Base-by-base conservation (phyloP, 2,329 filamentous ascomycete species). In the Fusarium algeriense region DNA sequence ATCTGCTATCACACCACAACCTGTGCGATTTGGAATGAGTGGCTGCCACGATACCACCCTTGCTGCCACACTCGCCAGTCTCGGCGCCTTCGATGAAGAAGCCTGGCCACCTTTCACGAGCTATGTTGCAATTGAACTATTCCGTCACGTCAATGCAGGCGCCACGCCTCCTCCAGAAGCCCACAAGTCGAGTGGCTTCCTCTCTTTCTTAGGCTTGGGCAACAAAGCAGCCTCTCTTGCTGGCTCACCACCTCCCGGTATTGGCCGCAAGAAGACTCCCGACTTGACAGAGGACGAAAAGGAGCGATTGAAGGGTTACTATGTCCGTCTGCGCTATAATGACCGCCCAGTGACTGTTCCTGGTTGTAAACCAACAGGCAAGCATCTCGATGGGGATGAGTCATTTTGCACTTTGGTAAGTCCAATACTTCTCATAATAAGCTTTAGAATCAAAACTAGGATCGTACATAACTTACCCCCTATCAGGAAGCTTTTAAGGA, bases 1-100 rank as follows among this genome's bases (percentile, higher is more conserved):
- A 60, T 72, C 83, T 73, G 41, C 50, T 30, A 41, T 50, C 38
- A 46, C 49, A 79, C 77, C 58, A 66, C 80, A 75, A 73, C 86
- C 73, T 70, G 86, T 96, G 75, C 92, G 91, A 69, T 91, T 98
- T 71, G 91, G 90, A 19, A 84, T 98, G 76, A 93, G 90, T 72
- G 95, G 95, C 35, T 97, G 95, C 77, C 95, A 98, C 81, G 95
- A 98, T 78, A 98, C 96, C 4, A 98, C 96, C 1, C 87, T 99
- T 8, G 96, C 93, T 5, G 93, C 88, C 3, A 85, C 94, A 3
- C 83, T 99, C 32, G 84, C 91, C 19, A 93, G 93, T 72, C 81
- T 98, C 10, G 96, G 95, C 5, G 92, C 92, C 5, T 96, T 93
- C 78, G 85, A 93, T 44, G 83, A 84, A 23, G 88, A 88, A 50